phyloP scores from a whole-genome alignment of 768 basidiomycete species.

The Mycena alexandri region DNA sequence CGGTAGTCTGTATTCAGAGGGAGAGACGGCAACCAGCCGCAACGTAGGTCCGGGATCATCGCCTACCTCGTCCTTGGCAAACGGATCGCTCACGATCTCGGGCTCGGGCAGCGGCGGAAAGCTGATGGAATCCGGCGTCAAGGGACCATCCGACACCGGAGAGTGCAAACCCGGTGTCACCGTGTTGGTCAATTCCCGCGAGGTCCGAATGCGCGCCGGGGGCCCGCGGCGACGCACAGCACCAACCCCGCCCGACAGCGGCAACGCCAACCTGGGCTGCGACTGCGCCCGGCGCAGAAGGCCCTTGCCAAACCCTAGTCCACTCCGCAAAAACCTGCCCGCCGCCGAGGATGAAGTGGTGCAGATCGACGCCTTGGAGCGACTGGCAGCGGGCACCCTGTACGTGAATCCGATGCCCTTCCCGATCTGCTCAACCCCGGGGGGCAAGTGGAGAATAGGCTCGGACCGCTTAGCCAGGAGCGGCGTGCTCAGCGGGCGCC shows the following conservation, averaged over 20 bases:
- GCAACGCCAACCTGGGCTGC: constrained; percentile 11
- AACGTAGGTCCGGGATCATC: constrained; percentile 30
- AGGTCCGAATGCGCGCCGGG: constrained; percentile 28
- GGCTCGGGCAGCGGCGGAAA: constrained; percentile 38
- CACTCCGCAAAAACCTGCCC: constrained; percentile 39
- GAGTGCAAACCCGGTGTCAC: constrained; percentile 27
- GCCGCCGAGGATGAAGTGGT: constrained; percentile 41
- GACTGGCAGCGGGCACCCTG: constrained; percentile 46
- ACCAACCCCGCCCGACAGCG: constrained; percentile 1
- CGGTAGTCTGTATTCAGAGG: constrained; percentile 24
- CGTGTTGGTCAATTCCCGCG: constrained; percentile 4
- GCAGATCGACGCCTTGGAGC: constrained; percentile 48
- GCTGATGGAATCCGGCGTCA: constrained; percentile 40
- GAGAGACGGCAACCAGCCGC: constrained; percentile 34
- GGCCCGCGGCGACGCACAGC: constrained; percentile 23
- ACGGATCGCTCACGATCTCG: constrained; percentile 36
- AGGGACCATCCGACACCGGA: constrained; percentile 40
- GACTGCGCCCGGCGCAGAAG: constrained; percentile 30
- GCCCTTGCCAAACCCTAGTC: constrained; percentile 34
- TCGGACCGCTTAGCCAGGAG: constrained; percentile 42
- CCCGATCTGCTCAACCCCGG: constrained; percentile 61
- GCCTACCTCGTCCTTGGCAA: constrained; percentile 32
- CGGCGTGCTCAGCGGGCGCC: constrained; percentile 51
- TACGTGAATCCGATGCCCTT: constrained; percentile 67
- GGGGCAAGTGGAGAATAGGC: constrained; percentile 54